Conservation (phyloP, 805 yeast species). For the Myxozyma lipomycoides region DNA sequence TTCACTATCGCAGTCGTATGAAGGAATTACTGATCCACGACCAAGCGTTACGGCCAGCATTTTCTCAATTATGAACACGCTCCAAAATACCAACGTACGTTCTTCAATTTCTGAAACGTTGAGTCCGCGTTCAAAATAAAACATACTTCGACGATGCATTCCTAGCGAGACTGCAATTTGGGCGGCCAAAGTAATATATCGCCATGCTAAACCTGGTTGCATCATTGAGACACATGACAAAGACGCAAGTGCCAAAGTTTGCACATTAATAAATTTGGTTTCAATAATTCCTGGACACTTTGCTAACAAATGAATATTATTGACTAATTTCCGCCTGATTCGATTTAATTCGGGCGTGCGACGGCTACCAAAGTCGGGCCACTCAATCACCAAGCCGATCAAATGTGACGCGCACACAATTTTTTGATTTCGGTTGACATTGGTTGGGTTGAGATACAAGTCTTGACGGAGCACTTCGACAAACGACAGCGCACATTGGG, state of each 20-base stretch:
- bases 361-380: slow-evolving; percentile 6
- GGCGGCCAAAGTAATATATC: slow-evolving; percentile 8
- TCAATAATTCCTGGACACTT: slow-evolving; percentile 13
- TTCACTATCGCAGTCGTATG: slow-evolving; percentile 15
- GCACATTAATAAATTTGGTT: slow-evolving; percentile 11
- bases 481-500: slow-evolving; percentile 7
- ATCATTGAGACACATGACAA: not conserved
- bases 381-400: slow-evolving; percentile 3
- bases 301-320: slow-evolving; percentile 10
- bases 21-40: slow-evolving; percentile 13
- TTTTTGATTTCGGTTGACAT: slow-evolving; percentile 5
- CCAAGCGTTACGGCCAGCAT: slow-evolving; percentile 15
- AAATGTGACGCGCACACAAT: slow-evolving; percentile 11
- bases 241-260: slow-evolving; percentile 8
- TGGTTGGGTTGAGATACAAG: slow-evolving; percentile 1
- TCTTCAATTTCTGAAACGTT: slow-evolving; percentile 10
- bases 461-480: slow-evolving; percentile 5
- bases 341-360: slow-evolving; percentile 2
- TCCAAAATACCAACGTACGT: slow-evolving; percentile 12
- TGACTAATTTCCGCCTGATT: slow-evolving; percentile 3
- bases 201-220: slow-evolving; percentile 18
- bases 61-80: slow-evolving; percentile 6
- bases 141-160: slow-evolving; percentile 12
- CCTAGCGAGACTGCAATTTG: slow-evolving; percentile 13
- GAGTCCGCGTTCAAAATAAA: slow-evolving; percentile 12